These are phyloP conservation scores for Starmerella ratchasimensis DNA, from an alignment of 805 yeast genomes.

Conservation along the genomic window DNA sequence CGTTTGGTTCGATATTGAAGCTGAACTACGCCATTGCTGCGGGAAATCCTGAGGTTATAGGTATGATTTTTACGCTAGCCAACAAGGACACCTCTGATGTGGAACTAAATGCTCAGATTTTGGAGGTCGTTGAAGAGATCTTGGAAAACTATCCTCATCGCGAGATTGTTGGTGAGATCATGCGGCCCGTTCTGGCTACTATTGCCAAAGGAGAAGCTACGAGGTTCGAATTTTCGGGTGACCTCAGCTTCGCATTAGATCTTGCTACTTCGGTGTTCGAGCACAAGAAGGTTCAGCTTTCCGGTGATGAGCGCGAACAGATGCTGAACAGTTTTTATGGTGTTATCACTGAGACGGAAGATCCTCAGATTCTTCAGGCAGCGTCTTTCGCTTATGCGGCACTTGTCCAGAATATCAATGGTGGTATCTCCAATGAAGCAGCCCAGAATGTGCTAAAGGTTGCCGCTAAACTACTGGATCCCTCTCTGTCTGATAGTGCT, in stretches of 20 bases:
- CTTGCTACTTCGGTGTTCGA: slow-evolving; percentile 24
- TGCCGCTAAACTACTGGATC: slow-evolving; percentile 55
- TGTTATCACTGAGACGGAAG: slow-evolving; percentile 40
- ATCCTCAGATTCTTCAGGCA: slow-evolving; percentile 63
- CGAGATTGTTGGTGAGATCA: slow-evolving; percentile 11
- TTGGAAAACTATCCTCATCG: slow-evolving; percentile 27
- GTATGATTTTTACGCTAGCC: slow-evolving; percentile 48
- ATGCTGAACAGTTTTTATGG: slow-evolving; percentile 31
- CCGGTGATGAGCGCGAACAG: slow-evolving; percentile 16
- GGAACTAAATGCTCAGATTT: slow-evolving; percentile 50
- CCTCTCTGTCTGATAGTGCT: slow-evolving; percentile 63
- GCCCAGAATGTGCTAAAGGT: slow-evolving; percentile 39
- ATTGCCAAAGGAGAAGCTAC: slow-evolving; percentile 4
- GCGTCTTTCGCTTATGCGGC: slow-evolving; percentile 63
- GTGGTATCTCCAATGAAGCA: slow-evolving; percentile 9
- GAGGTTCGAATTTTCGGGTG: slow-evolving; percentile 42
- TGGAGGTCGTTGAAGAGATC: slow-evolving; percentile 53
- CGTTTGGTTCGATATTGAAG: slow-evolving; percentile 44
- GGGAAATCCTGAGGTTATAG: slow-evolving; percentile 30
- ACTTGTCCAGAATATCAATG: slow-evolving; percentile 32
- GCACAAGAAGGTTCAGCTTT: slow-evolving; percentile 20
- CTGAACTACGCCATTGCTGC: slow-evolving; percentile 31
- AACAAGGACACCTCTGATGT: slow-evolving; percentile 63
- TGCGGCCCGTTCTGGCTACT: slow-evolving; percentile 16
- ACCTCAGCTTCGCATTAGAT: slow-evolving; percentile 45